These are phyloP conservation scores for Tetramitus jugosus DNA, from an alignment of 208 protist species.

Conservation along the genomic window DNA sequence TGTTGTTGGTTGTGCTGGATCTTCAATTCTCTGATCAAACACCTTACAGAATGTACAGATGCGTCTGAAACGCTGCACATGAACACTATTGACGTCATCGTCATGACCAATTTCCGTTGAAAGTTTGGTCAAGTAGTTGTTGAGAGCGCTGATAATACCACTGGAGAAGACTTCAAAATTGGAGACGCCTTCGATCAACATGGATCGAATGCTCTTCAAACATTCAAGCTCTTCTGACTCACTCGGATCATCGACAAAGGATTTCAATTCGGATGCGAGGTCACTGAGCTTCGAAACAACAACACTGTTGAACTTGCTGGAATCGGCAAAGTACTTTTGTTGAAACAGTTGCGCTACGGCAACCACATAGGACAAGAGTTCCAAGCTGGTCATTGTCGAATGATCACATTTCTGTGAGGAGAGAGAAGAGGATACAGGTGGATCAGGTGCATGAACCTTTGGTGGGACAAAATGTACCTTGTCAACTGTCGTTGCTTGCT, in stretches of 20 bases:
- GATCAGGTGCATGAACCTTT: not conserved
- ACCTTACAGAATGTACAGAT: too few relatives aligned
- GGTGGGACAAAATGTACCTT: not conserved
- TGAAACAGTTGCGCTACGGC: not conserved
- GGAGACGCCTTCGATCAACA: not conserved
- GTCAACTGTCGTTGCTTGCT: too few relatives aligned
- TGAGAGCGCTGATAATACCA: not conserved
- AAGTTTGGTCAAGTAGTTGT: too few relatives aligned
- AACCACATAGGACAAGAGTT: not conserved
- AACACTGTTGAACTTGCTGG: not conserved
- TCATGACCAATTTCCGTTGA: too few relatives aligned
- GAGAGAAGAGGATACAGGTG: not conserved
- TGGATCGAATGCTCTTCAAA: not conserved
- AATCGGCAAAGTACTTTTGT: not conserved
- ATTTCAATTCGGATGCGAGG: not conserved
- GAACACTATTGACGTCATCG: too few relatives aligned
- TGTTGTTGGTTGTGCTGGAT: too few relatives aligned
- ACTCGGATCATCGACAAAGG: not conserved
- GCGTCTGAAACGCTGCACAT: too few relatives aligned
- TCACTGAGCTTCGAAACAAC: not conserved
- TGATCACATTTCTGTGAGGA: not conserved
- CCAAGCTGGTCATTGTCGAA: not conserved
- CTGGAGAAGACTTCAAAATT: not conserved
- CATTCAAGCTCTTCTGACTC: not conserved
- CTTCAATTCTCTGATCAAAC: too few relatives aligned